Percentiles rank a stretch among this genome's conserved stretches.
phyloP scores from a whole-genome alignment of 2,329 filamentous ascomycete species.

The Dendrostoma leiphaemia region DNA sequence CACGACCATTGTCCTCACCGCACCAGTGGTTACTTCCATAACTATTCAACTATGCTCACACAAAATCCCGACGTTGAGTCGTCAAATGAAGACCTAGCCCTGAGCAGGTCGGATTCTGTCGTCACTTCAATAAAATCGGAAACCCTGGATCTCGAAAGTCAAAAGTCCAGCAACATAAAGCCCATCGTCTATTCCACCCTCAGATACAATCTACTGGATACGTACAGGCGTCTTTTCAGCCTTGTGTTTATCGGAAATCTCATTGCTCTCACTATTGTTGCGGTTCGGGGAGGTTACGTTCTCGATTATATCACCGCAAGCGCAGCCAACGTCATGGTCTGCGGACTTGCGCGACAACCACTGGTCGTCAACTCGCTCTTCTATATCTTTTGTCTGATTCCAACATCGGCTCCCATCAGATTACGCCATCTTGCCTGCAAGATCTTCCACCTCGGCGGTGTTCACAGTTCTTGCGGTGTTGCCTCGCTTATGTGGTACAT shows the following conservation, averaged over 20 bases:
- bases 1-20: no score
- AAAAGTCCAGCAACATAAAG: not conserved
- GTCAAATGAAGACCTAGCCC: not conserved
- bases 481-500: constrained; percentile 45
- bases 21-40: no score
- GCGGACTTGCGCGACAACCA: constrained; percentile 54
- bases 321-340: constrained; percentile 46
- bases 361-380: constrained; percentile 44
- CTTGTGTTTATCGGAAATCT: constrained; percentile 50
- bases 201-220: constrained; percentile 45
- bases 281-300: not conserved
- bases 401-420: constrained; percentile 42
- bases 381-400: constrained; percentile 28
- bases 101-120: not conserved
- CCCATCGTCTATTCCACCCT: constrained; percentile 20
- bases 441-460: constrained; percentile 51
- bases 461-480: constrained; percentile 49
- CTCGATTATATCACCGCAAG: constrained; percentile 25
- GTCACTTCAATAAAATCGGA: not conserved
- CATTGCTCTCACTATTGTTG: constrained; percentile 42
- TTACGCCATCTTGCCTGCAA: constrained; percentile 48
- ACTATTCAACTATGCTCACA: not conserved
- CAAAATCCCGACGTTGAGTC: not conserved
- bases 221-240: constrained; percentile 57
- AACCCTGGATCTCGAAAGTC: not conserved